Evolutionary conservation across 768 basidiomycete genomes (phyloP).

Genomic region (Cystofilobasidium ferigula): DNA sequence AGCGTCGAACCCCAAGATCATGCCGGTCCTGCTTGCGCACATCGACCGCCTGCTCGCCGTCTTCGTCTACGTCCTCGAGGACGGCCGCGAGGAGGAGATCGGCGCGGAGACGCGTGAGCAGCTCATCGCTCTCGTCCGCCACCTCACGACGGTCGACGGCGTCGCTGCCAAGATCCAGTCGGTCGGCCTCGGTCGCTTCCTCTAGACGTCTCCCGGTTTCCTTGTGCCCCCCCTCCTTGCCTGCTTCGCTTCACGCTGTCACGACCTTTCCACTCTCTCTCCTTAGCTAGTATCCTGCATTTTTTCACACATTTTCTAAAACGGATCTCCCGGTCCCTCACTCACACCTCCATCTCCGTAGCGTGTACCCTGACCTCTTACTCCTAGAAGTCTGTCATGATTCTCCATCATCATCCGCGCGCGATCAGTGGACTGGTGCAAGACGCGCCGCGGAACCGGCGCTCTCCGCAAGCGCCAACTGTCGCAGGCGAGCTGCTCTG

Average conservation of each 20-base stretch:
- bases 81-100: slow-evolving; percentile 60
- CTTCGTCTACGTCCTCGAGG: slow-evolving; percentile 73
- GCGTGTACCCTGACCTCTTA: background rate
- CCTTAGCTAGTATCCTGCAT: background rate
- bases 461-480: no score
- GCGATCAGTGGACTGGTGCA: no score
- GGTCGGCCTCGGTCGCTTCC: slow-evolving; percentile 11
- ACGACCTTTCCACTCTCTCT: background rate
- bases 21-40: slow-evolving; percentile 48
- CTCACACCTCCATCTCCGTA: background rate
- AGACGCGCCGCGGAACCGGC: no score
- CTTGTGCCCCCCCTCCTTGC: background rate
- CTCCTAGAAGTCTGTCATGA: background rate
- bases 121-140: slow-evolving; percentile 60
- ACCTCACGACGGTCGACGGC: slow-evolving; percentile 43
- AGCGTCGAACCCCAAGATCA: slow-evolving; percentile 51
- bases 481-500: no score
- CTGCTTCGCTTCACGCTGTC: background rate
- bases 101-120: slow-evolving; percentile 60
- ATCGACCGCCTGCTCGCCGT: slow-evolving; percentile 68
- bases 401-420: no score
- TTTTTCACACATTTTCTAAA: background rate
- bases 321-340: background rate
- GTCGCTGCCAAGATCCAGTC: slow-evolving; percentile 18
- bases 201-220: background rate